Evolutionary conservation across 768 basidiomycete genomes (phyloP), one percentile per base, ranked within the genome.

Genomic region (Naganishia kalamii): DNA sequence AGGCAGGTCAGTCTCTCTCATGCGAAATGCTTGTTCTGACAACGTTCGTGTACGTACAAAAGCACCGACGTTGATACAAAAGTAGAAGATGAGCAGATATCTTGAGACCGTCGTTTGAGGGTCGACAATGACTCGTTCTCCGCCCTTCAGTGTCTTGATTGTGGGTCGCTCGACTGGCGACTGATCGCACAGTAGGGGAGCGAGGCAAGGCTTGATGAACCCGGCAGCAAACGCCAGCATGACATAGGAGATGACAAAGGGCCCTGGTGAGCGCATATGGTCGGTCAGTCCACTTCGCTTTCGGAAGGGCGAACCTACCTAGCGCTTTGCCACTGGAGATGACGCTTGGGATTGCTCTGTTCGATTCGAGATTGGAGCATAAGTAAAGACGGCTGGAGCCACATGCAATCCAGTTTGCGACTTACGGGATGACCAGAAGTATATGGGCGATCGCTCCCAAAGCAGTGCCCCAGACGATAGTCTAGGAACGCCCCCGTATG

Each of bases 171-270:
- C 70, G 29, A 77, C 74, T 0, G 78, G 76, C 8, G 70, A 71
- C 60, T 79, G 78, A 49, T 79, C 78, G 65, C 72, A 75, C 23
- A 79, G 69, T 15, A 79, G 52, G 2, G 78, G 76, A 21, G 65
- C 74, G 8, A 79, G 66, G 13, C 65, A 72, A 10, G 78, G 76
- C 66, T 79, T 79, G 72, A 77, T 77, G 69, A 76, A 74, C 17
- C 76, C 76, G 17, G 73, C 71, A n/a, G 72, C 75, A 51, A 74
- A 73, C 7, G 75, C 70, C 40, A 78, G 69, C 63, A 72, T 74
- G 50, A 76, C 27, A 43, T 76, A 49, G 3, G 71, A 66, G 62
- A 75, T 65, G 52, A 74, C 68, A 70, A 78, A 76, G 19, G 66
- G 59, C 21, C 52, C 66, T 54, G n/a, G n/a, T n/a, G n/a, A n/a